Evolutionary conservation across 495 filamentous ascomycete species (phyloP), one percentile per base, ranked within the genome.

Genomic region (Aspergillus coremiiformis): DNA sequence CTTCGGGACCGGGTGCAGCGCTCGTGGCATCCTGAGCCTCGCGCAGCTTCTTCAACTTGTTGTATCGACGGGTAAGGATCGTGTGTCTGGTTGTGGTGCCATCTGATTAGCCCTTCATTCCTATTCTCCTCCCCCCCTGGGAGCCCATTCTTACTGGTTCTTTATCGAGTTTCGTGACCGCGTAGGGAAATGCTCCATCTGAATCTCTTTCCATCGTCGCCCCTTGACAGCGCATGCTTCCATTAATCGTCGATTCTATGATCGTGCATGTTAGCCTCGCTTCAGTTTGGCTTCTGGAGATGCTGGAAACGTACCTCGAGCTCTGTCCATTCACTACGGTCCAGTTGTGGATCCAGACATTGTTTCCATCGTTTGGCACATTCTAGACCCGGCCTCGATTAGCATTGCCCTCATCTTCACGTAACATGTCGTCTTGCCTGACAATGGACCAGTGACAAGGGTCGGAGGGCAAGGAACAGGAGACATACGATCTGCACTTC

Each of bases 311-410:
- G 1, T 17, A 47, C 45, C 27, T 47, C 45, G 4, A 15, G n/a
- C 5, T 17, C n/a, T 8, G 45, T 32, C 45, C 45, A 47, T 15
- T 32, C 26, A 35, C 45, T 32, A 17, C n/a, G 29, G 17, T 47
- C 26, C 3, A 47, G 22, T 12, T 47, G 14, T 46, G 50, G 57
- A 45, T 59, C 45, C 4, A 59, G 49, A 22, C 17, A 35, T n/a
- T 59, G 39, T 26, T 49, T 59, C 59, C 59, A 62, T 10, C 54
- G 59, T 27, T 57, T 62, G 33, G 59, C 45, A 44, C 59, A 62
- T 50, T 62, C 32, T 35, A 5, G 2, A n/a, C 14, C 14, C 32
- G 14, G n/a, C 1, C 14, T n/a, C 5, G 32, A 27, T 35, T 35
- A 35, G 32, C 12, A n/a, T 35, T 10, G 32, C 2, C 2, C 27